phyloP scores from a whole-genome alignment of 257 asterid genomes.

The Penstemon newberryi region DNA sequence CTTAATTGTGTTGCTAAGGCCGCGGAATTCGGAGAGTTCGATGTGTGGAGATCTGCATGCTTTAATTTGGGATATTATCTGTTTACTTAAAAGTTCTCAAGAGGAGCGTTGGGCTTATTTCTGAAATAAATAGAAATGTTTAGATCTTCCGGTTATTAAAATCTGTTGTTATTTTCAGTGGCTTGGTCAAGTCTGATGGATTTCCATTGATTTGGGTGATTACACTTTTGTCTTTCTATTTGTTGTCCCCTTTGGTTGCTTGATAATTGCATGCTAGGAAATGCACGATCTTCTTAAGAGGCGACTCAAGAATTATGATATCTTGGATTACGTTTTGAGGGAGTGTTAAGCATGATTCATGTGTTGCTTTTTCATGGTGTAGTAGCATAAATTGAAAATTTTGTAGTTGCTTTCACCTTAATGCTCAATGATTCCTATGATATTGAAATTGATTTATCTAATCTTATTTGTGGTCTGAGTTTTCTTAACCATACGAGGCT shows the following conservation, averaged over 20 bases:
- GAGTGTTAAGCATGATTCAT: neutral
- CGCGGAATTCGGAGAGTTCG: conserved; percentile 26
- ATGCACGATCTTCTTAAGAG: conserved; percentile 26
- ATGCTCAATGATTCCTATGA: neutral
- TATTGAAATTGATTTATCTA: too few species aligned
- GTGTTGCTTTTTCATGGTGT: neutral
- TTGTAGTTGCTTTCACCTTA: conserved; percentile 12
- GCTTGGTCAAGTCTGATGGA: conserved; percentile 18
- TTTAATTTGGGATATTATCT: conserved; percentile 32
- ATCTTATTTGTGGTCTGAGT: neutral
- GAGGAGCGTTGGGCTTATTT: conserved; percentile 28
- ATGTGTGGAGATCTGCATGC: conserved; percentile 46
- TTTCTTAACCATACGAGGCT: neutral
- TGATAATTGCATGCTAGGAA: conserved; percentile 21
- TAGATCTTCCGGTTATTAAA: conserved; percentile 27
- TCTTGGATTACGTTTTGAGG: neutral
- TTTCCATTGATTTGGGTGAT: conserved; percentile 12
- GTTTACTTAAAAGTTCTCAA: conserved; percentile 25
- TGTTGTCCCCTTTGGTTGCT: conserved; percentile 5
- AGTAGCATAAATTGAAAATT: neutral
- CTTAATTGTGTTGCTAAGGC: conserved; percentile 19
- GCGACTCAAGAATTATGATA: conserved; percentile 13
- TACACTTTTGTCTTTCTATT: neutral
- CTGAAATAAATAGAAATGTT: neutral
- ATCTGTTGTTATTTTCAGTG: neutral